Percentiles rank a stretch among this genome's conserved stretches.
Conservation (phyloP, 139 green algal species). For the Penium margaritaceum region DNA sequence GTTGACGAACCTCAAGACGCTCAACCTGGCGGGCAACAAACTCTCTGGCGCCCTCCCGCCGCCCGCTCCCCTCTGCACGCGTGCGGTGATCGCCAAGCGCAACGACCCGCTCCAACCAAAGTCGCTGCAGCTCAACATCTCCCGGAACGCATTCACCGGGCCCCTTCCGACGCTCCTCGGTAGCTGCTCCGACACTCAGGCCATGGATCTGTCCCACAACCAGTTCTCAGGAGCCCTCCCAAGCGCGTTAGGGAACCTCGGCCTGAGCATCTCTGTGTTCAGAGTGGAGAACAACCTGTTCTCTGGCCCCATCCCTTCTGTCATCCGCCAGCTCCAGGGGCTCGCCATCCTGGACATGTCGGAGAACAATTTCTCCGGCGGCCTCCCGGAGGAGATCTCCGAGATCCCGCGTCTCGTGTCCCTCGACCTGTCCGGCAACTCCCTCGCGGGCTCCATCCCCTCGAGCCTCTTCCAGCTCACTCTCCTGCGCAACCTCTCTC, state of each 20-base stretch:
- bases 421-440: constrained; percentile 15
- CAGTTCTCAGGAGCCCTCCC: constrained; percentile 15
- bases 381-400: constrained; percentile 4
- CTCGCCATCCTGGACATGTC: constrained; percentile 10
- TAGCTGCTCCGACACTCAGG: background rate
- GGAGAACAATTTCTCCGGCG: constrained; percentile 6
- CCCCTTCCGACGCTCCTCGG: background rate
- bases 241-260: background rate
- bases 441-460: constrained; percentile 2
- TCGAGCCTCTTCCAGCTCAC: background rate
- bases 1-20: background rate
- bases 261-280: background rate
- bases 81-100: too few relatives aligned
- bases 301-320: background rate
- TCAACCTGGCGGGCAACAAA: background rate
- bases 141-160: too few relatives aligned
- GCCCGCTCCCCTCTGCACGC: too few relatives aligned
- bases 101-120: too few relatives aligned
- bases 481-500: background rate
- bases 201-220: constrained; percentile 29
- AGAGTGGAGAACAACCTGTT: background rate
- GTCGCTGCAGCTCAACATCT: too few relatives aligned
- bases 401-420: background rate
- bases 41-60: constrained; percentile 9
- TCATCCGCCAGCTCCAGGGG: background rate